Conservation (phyloP, 257 asterid species). For the Capsicum baccatum region DNA sequence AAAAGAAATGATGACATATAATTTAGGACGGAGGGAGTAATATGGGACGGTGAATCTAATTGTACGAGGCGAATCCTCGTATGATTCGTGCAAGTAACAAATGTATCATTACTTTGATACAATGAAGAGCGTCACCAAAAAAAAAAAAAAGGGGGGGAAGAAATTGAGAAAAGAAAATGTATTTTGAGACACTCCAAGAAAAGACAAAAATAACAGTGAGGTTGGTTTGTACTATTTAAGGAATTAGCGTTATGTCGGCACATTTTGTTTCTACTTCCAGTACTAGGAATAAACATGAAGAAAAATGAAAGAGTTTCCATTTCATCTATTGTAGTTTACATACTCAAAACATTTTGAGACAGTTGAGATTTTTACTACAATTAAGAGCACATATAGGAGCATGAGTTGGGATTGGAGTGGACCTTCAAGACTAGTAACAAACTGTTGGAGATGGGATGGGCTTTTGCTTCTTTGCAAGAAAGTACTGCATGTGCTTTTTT, state of each 20-base stretch:
- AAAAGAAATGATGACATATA: no score
- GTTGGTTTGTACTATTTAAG: not conserved
- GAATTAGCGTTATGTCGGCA: not conserved
- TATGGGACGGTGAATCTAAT: no score
- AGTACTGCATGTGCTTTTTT: not conserved
- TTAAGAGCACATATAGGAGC: not conserved
- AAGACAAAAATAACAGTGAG: not conserved
- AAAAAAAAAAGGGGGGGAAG: no score
- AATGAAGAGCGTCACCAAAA: no score
- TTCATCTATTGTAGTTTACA: not conserved
- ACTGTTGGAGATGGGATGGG: not conserved
- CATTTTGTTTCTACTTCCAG: not conserved
- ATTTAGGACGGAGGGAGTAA: no score
- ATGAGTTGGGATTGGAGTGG: not conserved
- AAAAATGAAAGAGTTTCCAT: not conserved
- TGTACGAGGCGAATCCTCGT: no score
- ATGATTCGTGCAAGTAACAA: no score
- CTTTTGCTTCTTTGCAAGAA: conserved; percentile 17
- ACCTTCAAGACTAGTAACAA: conserved; percentile 11
- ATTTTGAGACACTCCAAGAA: not conserved
- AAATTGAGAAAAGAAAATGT: no score
- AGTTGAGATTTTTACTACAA: not conserved
- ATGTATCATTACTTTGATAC: no score
- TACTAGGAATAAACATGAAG: not conserved
- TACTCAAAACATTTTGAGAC: not conserved